phyloP scores from a whole-genome alignment of 2,329 filamentous ascomycete species.

The Mycocentrospora acerina region DNA sequence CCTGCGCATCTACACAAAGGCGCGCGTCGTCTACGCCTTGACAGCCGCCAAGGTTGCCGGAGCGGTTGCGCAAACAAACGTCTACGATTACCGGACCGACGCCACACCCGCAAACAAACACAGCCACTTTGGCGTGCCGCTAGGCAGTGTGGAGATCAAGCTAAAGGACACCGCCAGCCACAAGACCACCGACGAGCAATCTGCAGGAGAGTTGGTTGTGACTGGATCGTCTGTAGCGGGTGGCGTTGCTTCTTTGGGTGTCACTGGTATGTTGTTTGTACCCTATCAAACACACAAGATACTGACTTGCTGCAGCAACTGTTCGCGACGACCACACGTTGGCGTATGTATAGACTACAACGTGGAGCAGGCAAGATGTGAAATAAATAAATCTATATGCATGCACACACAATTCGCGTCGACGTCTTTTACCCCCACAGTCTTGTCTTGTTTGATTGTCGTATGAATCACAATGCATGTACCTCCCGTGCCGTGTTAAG shows the following conservation, averaged over 20 bases:
- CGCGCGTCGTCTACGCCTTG: conserved; percentile 82
- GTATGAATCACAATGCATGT: too few relatives aligned
- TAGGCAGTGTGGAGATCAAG: conserved; percentile 77
- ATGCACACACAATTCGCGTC: too few relatives aligned
- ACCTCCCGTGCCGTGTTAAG: too few relatives aligned
- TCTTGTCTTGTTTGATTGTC: too few relatives aligned
- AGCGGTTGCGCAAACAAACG: conserved; percentile 80
- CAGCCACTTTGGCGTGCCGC: conserved; percentile 77
- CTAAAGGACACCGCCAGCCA: conserved; percentile 63
- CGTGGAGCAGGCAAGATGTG: too few relatives aligned
- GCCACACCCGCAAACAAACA: conserved; percentile 41
- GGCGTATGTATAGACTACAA: conserved; percentile 50
- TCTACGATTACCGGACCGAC: conserved; percentile 78
- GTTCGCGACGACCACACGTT: conserved; percentile 75
- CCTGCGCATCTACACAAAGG: conserved; percentile 76
- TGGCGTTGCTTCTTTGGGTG: conserved; percentile 63
- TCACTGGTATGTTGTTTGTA: conserved; percentile 43
- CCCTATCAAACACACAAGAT: background rate
- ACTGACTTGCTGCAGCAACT: conserved; percentile 49
- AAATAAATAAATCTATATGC: too few relatives aligned
- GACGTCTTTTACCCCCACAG: too few relatives aligned
- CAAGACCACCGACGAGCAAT: conserved; percentile 63
- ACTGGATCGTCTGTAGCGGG: conserved; percentile 73
- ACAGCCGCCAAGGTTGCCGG: conserved; percentile 83
- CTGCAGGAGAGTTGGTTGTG: conserved; percentile 63